These are phyloP conservation scores for Pseudopithomyces chartarum DNA, from an alignment of 2,329 filamentous ascomycete species.

Conservation along the genomic window DNA sequence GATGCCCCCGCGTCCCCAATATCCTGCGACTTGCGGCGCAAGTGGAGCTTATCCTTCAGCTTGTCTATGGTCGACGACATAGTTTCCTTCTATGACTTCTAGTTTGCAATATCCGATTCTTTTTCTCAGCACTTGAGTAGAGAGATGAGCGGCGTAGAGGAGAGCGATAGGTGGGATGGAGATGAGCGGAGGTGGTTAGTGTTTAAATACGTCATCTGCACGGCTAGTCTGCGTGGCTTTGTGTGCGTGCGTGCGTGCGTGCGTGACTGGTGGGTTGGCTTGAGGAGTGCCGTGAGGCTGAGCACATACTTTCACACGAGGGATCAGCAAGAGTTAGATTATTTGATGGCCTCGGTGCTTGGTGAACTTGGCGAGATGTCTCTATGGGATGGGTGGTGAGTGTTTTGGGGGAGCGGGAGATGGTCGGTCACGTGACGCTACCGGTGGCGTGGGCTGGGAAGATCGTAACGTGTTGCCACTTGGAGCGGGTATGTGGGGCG, in stretches of 20 bases:
- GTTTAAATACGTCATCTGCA: constrained; percentile 4
- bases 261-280: neutral
- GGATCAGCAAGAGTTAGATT: no score
- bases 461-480: no score
- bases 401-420: no score
- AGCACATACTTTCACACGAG: no score
- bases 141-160: neutral
- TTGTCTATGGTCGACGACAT: constrained; percentile 34
- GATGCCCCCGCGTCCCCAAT: constrained; percentile 20
- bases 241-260: neutral
- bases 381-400: no score
- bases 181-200: neutral
- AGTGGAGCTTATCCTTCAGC: constrained; percentile 44
- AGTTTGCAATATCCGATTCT: no score
- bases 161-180: neutral
- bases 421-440: no score
- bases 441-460: no score
- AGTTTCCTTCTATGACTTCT: neutral
- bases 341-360: no score
- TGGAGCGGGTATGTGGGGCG: no score
- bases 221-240: neutral
- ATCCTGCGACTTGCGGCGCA: constrained; percentile 38
- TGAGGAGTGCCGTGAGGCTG: neutral
- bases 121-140: neutral
- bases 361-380: no score